Base-by-base conservation (phyloP, 176 grass and related monocot genomes). In the Paspalum notatum region DNA sequence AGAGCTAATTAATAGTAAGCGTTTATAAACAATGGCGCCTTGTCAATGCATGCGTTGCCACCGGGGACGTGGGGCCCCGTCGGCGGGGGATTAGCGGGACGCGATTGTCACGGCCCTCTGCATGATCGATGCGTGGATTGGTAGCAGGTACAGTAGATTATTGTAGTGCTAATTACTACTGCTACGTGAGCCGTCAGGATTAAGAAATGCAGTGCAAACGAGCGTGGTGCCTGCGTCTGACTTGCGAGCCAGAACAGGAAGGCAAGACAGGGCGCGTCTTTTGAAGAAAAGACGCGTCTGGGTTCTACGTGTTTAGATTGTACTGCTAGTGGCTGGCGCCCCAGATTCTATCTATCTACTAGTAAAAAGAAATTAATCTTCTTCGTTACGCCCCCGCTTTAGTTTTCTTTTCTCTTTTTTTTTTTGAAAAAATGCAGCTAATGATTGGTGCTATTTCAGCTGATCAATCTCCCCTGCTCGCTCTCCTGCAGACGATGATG, bases 241-340 rank as follows among this genome's bases (percentile, higher is more conserved):
- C 78, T 75, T 44, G 78, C 39, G 6, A 61, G 69, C 41, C 2
- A 9, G 2, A 9, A 9, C 14, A 12, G 25, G 40, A 12, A 47
- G 62, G 5, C 60, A 10, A 16, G 61, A 53, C 55, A 73, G 68
- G 61, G 70, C 78, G 49, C 74, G 49, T 66, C 88, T 90, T 90
- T 86, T 20, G 12, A 27, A 78, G 83, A 68, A 82, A 82, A 90
- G 83, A 86, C 83, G 62, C 73, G 47, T 54, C 66, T 74, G 60
- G 83, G 74, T 60, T 77, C 72, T 74, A 74, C 83, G 26, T 90
- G 83, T 58, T 86, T 90, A 86, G 73, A 86, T 72, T 49, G 72
- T 89, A 81, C 80, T n/a, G n/a, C n/a, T 27, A 15, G 56, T 43
- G 4, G 50, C 22, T 43, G 4, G 50, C 22, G 20, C 41, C 56